Percentiles rank a stretch among this genome's conserved stretches.
Evolutionary conservation across 208 protist species (phyloP).

Genomic region (Crithidia fasciculata): DNA sequence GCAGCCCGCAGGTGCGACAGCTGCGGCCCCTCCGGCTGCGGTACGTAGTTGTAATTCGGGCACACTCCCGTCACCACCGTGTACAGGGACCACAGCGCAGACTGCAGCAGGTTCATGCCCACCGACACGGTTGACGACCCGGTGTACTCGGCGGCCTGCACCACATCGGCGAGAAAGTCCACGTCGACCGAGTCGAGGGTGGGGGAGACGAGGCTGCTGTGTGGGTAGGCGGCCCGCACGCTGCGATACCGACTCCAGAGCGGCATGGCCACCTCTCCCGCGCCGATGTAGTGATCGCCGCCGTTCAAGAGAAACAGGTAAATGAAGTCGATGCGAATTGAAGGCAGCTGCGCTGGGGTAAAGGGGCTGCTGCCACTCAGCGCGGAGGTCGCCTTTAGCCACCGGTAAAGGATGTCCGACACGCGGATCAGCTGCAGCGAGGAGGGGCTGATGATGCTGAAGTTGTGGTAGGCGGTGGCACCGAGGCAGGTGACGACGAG

Average conservation of each 20-base stretch:
- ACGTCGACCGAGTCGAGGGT: slow-evolving; percentile 59
- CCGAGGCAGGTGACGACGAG: slow-evolving; percentile 84
- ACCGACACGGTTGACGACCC: slow-evolving; percentile 36
- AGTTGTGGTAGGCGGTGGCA: slow-evolving; percentile 81
- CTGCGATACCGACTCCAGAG: slow-evolving; percentile 82
- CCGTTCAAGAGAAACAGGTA: slow-evolving; percentile 90
- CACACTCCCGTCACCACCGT: slow-evolving; percentile 62
- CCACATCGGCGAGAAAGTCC: slow-evolving; percentile 71
- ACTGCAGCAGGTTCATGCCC: slow-evolving; percentile 66
- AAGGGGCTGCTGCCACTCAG: slow-evolving; percentile 43
- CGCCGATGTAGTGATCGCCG: slow-evolving; percentile 85
- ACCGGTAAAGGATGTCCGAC: slow-evolving; percentile 78
- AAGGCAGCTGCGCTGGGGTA: slow-evolving; percentile 56
- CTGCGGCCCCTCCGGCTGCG: slow-evolving; percentile 39
- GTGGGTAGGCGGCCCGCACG: slow-evolving; percentile 57
- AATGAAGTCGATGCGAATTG: slow-evolving; percentile 83
- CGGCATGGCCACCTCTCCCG: slow-evolving; percentile 75
- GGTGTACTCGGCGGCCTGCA: slow-evolving; percentile 72
- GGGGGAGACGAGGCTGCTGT: slow-evolving; percentile 56
- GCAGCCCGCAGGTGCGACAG: slow-evolving; percentile 75
- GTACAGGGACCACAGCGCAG: slow-evolving; percentile 75
- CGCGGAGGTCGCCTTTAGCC: slow-evolving; percentile 58
- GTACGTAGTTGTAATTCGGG: slow-evolving; percentile 68
- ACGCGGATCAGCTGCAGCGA: slow-evolving; percentile 85
- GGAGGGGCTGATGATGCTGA: slow-evolving; percentile 78